Base-by-base conservation (phyloP, 805 yeast genomes). In the Starmerella kuoi region DNA sequence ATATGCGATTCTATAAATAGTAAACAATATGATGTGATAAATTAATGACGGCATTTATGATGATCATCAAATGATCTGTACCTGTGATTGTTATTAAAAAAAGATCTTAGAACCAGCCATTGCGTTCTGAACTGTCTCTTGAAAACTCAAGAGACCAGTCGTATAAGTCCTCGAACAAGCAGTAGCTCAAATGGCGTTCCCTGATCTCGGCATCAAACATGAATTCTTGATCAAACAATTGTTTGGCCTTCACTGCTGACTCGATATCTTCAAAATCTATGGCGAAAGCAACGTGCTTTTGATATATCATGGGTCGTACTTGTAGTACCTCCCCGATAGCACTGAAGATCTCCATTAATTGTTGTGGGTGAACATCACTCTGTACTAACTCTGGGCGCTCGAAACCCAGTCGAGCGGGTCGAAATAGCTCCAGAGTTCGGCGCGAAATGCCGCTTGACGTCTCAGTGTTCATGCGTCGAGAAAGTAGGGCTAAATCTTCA, bases 281-380 rank as follows among this genome's bases (percentile, higher is more conserved):
- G 14, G 49, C 45, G 26, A 42, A 54, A 5, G 53, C 50, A 3
- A 50, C 38, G 21, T 41, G 17, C 15, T 22, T 17, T 3, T 38
- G 41, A 12, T 18, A 26, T 18, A 54, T 22, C 55, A 54, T 51
- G 5, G 57, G 57, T 23, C 53, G 48, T 4, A 53, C 45, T 22
- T 46, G 45, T 12, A 54, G 23, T 9, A 54, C 42, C 1, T 18
- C 9, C 11, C 54, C 54, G 3, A 44, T 9, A 7, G 17, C 20
- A 3, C 34, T 30, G 35, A 54, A 53, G 3, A 28, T 32, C 5
- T 35, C 31, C 40, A 26, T 40, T 28, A 53, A 23, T 4, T 27
- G 20, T 7, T 11, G 34, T 1, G 48, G 46, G 17, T 40, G 25
- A 2, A 49, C n/a, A 2, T 36, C 33, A 22, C 47, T 30, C 6